These are phyloP conservation scores for Durusdinium trenchii DNA, from an alignment of 73 alveolate species.

Conservation along the genomic window DNA sequence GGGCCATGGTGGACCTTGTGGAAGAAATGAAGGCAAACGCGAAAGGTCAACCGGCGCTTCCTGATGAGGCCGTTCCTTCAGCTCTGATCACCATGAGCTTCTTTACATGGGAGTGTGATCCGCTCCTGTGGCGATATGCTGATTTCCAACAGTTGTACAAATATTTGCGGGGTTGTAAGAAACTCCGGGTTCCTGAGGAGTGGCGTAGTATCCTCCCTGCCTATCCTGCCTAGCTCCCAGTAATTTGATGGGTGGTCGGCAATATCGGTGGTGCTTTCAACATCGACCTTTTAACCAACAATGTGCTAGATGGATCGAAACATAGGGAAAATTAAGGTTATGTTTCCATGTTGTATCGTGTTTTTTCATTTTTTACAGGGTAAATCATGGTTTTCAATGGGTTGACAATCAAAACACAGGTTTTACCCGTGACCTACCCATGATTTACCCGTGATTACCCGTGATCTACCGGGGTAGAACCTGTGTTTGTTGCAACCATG, in stretches of 20 bases:
- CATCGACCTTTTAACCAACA: neutral
- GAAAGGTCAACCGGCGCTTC: conserved; percentile 18
- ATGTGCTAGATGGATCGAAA: neutral
- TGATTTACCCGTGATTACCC: conserved; percentile 13
- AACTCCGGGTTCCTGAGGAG: neutral
- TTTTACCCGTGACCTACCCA: neutral
- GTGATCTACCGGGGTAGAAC: conserved; percentile 12
- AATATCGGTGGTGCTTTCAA: neutral
- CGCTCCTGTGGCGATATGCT: neutral
- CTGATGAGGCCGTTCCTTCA: neutral
- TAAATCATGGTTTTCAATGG: neutral
- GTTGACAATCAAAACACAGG: neutral
- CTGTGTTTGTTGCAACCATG: neutral
- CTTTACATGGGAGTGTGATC: neutral
- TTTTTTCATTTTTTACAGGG: neutral
- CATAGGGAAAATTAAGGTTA: neutral
- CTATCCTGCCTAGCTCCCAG: neutral
- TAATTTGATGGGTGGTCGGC: neutral
- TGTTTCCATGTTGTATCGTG: neutral
- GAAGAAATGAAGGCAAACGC: neutral
- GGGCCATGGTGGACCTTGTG: neutral
- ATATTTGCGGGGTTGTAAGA: conserved; percentile 11
- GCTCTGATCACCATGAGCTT: neutral
- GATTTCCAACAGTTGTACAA: neutral
- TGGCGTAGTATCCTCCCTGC: neutral